phyloP scores from a whole-genome alignment of 2,329 filamentous ascomycete species.

The Neurospora crassa region DNA sequence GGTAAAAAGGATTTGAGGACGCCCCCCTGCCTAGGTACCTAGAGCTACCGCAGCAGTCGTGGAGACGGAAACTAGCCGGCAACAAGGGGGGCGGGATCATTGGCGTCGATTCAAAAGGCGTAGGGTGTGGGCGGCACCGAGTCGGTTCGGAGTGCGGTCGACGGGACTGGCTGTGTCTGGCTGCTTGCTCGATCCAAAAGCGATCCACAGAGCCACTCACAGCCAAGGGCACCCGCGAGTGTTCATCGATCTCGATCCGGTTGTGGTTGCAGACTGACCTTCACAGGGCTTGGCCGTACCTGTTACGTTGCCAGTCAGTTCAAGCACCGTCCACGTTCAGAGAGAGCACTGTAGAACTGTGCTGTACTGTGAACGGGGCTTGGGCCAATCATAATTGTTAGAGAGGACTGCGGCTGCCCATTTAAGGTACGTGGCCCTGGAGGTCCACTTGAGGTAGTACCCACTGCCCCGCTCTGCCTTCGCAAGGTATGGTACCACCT shows the following conservation, averaged over 20 bases:
- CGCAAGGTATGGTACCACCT: neutral
- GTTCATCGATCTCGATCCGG: neutral
- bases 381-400: neutral
- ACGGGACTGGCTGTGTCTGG: neutral
- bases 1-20: neutral
- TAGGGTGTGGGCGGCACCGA: neutral
- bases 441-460: neutral
- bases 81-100: neutral
- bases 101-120: neutral
- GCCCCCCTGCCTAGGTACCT: neutral
- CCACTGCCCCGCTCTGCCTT: neutral
- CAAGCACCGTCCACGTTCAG: neutral
- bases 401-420: neutral
- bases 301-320: neutral
- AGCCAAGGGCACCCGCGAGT: neutral
- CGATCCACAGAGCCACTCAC: neutral
- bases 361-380: neutral
- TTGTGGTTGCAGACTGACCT: neutral
- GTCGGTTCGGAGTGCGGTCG: neutral
- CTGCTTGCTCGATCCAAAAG: neutral
- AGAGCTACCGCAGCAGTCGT: neutral
- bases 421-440: neutral
- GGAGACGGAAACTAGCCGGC: neutral
- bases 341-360: neutral
- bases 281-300: neutral